These are phyloP conservation scores for Tardiomyces blankii DNA, from an alignment of 1,139 yeast genomes.

Conservation along the genomic window DNA sequence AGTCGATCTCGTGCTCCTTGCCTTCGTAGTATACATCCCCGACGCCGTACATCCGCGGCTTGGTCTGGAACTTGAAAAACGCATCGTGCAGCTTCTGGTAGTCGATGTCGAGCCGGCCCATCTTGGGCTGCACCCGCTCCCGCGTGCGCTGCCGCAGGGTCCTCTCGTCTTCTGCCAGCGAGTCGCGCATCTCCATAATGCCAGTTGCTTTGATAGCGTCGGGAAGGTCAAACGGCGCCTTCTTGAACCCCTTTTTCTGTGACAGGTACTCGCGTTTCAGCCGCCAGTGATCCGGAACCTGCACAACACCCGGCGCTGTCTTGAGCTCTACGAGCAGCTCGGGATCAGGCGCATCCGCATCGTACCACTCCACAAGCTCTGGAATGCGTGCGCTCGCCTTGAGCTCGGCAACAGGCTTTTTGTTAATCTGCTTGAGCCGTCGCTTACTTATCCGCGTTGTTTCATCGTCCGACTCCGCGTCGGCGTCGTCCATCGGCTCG, in stretches of 20 bases:
- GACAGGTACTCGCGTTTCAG: constrained; percentile 70
- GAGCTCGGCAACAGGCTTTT: constrained; percentile 56
- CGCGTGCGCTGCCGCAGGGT: constrained; percentile 67
- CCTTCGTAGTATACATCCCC: constrained; percentile 84
- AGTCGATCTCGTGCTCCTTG: constrained; percentile 42
- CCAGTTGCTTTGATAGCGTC: constrained; percentile 74
- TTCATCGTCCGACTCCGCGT: constrained; percentile 8
- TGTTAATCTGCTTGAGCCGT: constrained; percentile 39
- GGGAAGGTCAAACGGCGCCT: constrained; percentile 69
- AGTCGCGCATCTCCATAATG: constrained; percentile 74
- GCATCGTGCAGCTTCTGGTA: constrained; percentile 77
- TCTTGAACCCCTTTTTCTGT: constrained; percentile 57
- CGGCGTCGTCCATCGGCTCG: constrained; percentile 14
- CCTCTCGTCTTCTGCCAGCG: constrained; percentile 37
- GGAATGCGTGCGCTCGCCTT: constrained; percentile 55
- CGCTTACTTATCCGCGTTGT: constrained; percentile 22
- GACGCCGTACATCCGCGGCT: constrained; percentile 53
- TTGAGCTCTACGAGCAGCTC: constrained; percentile 53
- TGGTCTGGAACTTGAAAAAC: constrained; percentile 69
- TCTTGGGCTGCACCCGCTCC: constrained; percentile 79
- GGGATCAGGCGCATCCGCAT: constrained; percentile 79
- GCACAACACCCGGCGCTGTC: constrained; percentile 53
- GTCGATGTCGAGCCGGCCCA: constrained; percentile 82
- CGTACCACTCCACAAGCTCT: constrained; percentile 76
- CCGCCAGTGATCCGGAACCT: constrained; percentile 82